Evolutionary conservation across 345 rosid genomes (phyloP), one percentile per base, ranked within the genome.

Genomic region (Kandelia obovata): DNA sequence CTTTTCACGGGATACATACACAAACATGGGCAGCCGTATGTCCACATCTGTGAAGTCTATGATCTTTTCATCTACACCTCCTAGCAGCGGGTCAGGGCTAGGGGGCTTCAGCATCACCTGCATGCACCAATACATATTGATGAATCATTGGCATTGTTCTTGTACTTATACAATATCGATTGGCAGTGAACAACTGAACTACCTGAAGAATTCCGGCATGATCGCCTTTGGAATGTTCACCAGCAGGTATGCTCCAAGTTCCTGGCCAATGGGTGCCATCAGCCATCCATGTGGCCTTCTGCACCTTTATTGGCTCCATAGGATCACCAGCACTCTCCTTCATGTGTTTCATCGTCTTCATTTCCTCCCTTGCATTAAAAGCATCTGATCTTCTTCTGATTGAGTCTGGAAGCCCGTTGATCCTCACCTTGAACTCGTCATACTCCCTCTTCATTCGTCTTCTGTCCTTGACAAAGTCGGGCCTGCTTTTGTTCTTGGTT

Each of bases 231-330:
- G 93, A 70, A 62, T 95, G 99, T 21, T 92, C 98, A 9, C 85
- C 49, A 0, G 89, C 67, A 4, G 91, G 49, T 20, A 56, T 20
- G 10, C 89, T 30, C 97, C 97, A 95, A 34, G 93, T 79, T 66
- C 96, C 99, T 0, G 96, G 96, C 99, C 99, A 95, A 61, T 95
- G 96, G 51, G 94, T 95, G 52, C 99, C 99, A 71, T 95, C 97
- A 13, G 97, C 99, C 99, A 95, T 92, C 99, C 99, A 92, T 7
- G 99, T 95, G 20, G 96, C 97, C 76, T 85, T 95, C 16, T 59
- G 86, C 64, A 90, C 83, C 77, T 85, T 90, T 0, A 88, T 72
- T 0, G 86, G 89, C 76, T 95, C 97, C 27, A 78, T 66, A 2
- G 91, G 90, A 68, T 92, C 96, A 49, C 72, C 88, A 0, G 89